phyloP scores from a whole-genome alignment of 106 monocot species.

The Allium fistulosum region DNA sequence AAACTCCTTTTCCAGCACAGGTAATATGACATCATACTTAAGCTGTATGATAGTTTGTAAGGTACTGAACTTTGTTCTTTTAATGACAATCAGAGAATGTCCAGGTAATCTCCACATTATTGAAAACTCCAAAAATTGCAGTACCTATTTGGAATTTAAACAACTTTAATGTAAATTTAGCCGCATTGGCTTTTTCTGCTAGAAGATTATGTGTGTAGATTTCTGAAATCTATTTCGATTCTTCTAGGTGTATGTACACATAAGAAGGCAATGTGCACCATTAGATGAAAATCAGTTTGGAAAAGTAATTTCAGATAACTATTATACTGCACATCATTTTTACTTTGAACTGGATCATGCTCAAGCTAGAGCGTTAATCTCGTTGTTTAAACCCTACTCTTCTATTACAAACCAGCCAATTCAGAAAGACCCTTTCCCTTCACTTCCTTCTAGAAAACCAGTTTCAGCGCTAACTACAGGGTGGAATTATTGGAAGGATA shows the following conservation, averaged over 20 bases:
- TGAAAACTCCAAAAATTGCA: not conserved
- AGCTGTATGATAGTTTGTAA: not conserved
- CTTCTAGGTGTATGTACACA: constrained; percentile 44
- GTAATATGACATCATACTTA: constrained; percentile 14
- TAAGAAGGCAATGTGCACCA: constrained; percentile 39
- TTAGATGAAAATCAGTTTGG: constrained; percentile 38
- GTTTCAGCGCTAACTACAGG: not conserved
- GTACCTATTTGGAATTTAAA: not conserved
- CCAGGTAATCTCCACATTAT: not conserved
- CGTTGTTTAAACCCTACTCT: constrained; percentile 29
- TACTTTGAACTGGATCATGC: constrained; percentile 63
- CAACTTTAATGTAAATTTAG: not conserved
- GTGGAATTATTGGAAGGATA: constrained; percentile 1
- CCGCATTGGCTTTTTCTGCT: not conserved
- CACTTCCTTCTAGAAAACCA: not conserved
- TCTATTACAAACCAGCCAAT: not conserved
- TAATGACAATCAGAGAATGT: not conserved
- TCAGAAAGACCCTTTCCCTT: constrained; percentile 2
- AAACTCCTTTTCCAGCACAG: constrained; percentile 65
- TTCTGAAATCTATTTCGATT: not conserved
- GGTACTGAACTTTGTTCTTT: not conserved
- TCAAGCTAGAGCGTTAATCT: constrained; percentile 33
- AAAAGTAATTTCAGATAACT: constrained; percentile 42
- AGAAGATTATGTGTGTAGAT: too few relatives aligned
- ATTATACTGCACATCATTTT: constrained; percentile 37